Evolutionary conservation across 2,329 filamentous ascomycete genomes (phyloP), one percentile per base, ranked within the genome.

Genomic region (Aspergillus ochraceoroseus): DNA sequence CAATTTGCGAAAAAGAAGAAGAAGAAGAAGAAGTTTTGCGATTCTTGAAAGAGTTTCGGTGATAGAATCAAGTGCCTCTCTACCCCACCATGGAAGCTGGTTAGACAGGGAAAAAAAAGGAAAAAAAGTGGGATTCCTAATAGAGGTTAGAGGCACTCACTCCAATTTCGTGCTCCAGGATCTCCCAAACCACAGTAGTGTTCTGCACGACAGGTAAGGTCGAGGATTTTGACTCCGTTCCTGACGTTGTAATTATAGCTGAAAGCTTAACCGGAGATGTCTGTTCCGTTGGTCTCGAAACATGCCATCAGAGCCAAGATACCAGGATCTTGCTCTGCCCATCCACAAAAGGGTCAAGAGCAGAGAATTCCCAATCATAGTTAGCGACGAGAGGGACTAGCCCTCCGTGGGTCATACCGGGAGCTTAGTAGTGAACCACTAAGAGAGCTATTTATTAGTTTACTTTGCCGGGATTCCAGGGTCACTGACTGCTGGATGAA

Each of bases 201-300:
- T 17, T 25, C n/a, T 35, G 36, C 37, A 29, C 13, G 17, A 13
- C 17, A 17, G 26, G 20, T 5, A 19, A 31, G 5, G 15, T 26
- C 12, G 13, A 42, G 18, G 25, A 36, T 31, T 28, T 18, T 31
- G 22, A 38, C 32, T 20, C 15, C 17, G 32, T 34, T n/a, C 32
- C 23, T 37, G 31, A 41, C 13, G 37, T 34, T 32, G 36, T 30
- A 34, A 39, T n/a, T n/a, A n/a, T 22, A 29, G 20, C 20, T 5
- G 25, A 19, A 14, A 36, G 28, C 20, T 37, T 43, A 27, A 44
- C 40, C 49, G 49, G 49, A 52, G 47, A 47, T 47, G 42, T 40
- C 37, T 52, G 38, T 34, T 52, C 47, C 49, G 49, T 43, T 45
- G 39, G 38, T 31, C 20, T 44, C 41, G 32, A 38, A 26, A 38